Base-by-base conservation (phyloP, 495 filamentous ascomycete species). In the Hypoxylon perforatum region DNA sequence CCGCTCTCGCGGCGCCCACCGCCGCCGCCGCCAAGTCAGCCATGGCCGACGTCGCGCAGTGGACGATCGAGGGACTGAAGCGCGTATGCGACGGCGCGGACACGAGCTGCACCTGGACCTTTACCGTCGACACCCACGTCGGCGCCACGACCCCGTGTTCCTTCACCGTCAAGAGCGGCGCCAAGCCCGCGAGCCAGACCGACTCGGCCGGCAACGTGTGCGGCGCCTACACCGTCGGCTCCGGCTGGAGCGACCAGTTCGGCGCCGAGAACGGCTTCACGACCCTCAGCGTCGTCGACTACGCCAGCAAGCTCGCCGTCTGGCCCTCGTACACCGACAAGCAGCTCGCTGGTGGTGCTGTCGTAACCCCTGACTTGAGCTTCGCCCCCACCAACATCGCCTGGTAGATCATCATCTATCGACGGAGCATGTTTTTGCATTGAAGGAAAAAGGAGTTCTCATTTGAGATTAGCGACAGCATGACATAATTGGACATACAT, bases 241-340 rank as follows among this genome's bases (percentile, higher is more conserved):
- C 78, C 3, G 78, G 76, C 71, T 83, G 80, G 80, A 82, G 80
- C 73, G 82, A 80, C 65, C 71, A 81, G 18, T 83, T 80, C 54
- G 81, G 80, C 10, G 54, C 76, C 23, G 78, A 77, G 57, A 79
- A 79, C 49, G 81, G 80, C 45, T 77, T 82, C 46, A 82, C 82
- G 5, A 78, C 78, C 7, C 61, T 84, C 23, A 80, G 80, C 72
- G 78, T 84, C 71, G 75, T 79, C 66, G 77, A 83, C 73, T 77
- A 70, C 54, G 71, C 78, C 52, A 75, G 41, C 11, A 48, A 67
- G 39, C 73, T 76, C 62, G 77, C 79, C 15, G 62, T 74, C 57
- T 83, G 74, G 71, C 80, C 80, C 49, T 69, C 72, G 17, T 83
- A 82, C 61, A 77, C 73, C 49, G 80, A 83, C 55, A 60, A 63